Base-by-base conservation (phyloP, 106 monocot genomes). In the Allium cepa region DNA sequence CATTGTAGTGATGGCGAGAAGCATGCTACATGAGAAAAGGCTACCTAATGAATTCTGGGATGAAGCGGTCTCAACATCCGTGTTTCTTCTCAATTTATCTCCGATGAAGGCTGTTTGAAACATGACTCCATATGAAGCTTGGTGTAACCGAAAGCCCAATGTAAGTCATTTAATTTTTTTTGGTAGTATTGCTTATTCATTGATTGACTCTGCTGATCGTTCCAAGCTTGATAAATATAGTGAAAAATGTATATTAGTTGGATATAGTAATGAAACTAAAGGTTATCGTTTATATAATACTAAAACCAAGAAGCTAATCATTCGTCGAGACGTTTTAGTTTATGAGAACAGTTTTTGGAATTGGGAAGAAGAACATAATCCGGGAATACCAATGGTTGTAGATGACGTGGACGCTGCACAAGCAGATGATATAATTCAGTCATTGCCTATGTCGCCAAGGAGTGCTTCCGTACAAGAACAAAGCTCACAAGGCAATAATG, bases 111-210 rank as follows among this genome's bases (percentile, higher is more conserved):
- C 57, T 9, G 66, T 66, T 4, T 10, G 26, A 46, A 74, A 74
- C 27, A 58, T 74, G 74, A 74, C 66, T 26, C 74, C 47, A n/a
- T 67, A 53, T 74, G 74, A 74, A 74, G 66, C 48, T 12, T 68
- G 75, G 60, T 60, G 17, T 7, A 26, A 46, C 13, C 6, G 68
- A n/a, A 75, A 75, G n/a, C 67, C 60, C 0, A 17, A 50, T 13
- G 68, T 75, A 13, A 75, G 68, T 57, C 2, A 26, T 70, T 57
- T 70, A 17, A 9, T 1, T 63, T 58, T n/a, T n/a, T n/a, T n/a
- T n/a, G n/a, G n/a, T n/a, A n/a, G n/a, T n/a, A n/a, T n/a, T n/a
- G n/a, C n/a, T n/a, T n/a, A n/a, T n/a, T n/a, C n/a, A n/a, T n/a
- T n/a, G n/a, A n/a, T n/a, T n/a, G n/a, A n/a, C n/a, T n/a, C n/a